Base-by-base conservation (phyloP, 208 protist species). In the Trypanosomatidae sp. region DNA sequence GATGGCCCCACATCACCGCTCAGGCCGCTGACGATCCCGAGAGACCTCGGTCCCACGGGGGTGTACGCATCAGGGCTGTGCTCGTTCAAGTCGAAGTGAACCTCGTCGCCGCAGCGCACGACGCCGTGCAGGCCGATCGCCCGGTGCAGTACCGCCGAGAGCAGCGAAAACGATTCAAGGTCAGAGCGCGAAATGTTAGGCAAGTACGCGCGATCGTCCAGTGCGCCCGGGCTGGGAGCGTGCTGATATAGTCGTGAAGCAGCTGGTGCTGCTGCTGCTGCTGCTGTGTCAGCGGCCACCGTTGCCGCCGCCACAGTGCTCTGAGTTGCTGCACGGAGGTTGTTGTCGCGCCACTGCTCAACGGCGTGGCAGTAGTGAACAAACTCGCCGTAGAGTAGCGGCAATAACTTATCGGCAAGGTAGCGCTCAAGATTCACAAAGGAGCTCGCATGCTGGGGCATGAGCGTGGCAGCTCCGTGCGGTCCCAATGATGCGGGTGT, bases 351-450 rank as follows among this genome's bases (percentile, higher is more conserved):
- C 50, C 66, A 36, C 36, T 71, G 46, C 66, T 71, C 46, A 46
- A 58, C 50, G 7, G n/a, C 30, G 30, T 12, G 33, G 52, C 66
- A 71, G 66, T 47, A 71, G 66, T 58, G 39, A 2, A 22, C 12
- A 17, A 71, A 60, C 39, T 71, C 66, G 33, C 19, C 30, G 50
- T 62, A 71, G 30, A 71, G 66, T 17, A 60, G 33, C 9, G 66
- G 66, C 13, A 71, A 15, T 19, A 71, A 50, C 10, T 22, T 13
- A 7, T 71, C 28, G 1, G 46, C n/a, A 1, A 71, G 50, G 66
- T 71, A 71, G 52, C 41, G 66, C 47, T 62, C 66, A 5, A 68
- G 19, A n/a, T 52, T 53, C 44, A 25, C 44, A 22, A 53, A 53
- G 4, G 64, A n/a, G 25, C 64, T 2, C 7, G 10, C 60, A 10